Evolutionary conservation across 305 asterid genomes (phyloP), one percentile per base, ranked within the genome.

Genomic region (Solanum hybrid): DNA sequence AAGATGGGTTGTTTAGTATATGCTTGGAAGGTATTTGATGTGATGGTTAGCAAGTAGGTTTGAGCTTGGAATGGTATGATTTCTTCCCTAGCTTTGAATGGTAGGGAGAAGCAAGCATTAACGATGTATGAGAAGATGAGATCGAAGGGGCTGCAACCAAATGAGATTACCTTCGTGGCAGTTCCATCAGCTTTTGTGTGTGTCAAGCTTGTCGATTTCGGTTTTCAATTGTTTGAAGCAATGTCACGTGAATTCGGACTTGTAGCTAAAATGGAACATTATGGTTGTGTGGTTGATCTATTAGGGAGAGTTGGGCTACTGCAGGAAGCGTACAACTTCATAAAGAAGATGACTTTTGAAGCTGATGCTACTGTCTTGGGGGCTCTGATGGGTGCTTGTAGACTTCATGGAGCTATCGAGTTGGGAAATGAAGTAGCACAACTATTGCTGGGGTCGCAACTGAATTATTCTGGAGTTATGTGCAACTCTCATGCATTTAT

Each of bases 21-120:
- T 69, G 97, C 95, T 11, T 86, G 64, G 14, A 91, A 89, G 86
- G 90, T 96, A 79, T 96, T 95, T 76, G 81, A 92, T 7, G 85
- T 73, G 35, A 95, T 95, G 95, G 64, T 88, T 79, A 89, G 89
- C 87, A 95, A 93, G 90, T 86, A 92, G 92, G 94, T 93, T 5
- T 95, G 99, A 82, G 85, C 98, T 85, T 97, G 99, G 99, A 97
- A 96, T 89, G 96, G 98, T n/a, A 94, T 96, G 95, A 94, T 95
- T 89, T 94, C 94, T 86, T 91, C 95, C n/a, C 88, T 95, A 86
- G 96, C 96, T 91, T 90, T 95, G 69, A 56, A 56, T 56, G 69
- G 69, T 56, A 3, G 24, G 69, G 69, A 56, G 69, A 17, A 56
- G 69, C 10, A 56, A 56, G 69, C 69, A 56, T 17, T 17, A 56